Evolutionary conservation across 2,329 filamentous ascomycete species (phyloP).

Genomic region (Mycosphaerella sp.): DNA sequence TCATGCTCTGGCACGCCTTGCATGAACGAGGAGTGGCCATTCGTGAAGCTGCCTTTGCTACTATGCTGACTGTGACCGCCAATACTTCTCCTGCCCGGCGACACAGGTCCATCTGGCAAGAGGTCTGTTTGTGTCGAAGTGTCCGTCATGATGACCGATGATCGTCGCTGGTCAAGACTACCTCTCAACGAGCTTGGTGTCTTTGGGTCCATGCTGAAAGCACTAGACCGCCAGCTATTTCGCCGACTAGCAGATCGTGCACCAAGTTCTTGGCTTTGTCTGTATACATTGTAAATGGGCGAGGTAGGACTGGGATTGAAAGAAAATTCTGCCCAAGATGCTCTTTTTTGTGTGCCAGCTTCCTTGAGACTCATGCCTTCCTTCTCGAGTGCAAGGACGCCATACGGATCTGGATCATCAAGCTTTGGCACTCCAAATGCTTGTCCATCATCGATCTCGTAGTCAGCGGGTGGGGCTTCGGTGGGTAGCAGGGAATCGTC

Average conservation of each 20-base stretch:
- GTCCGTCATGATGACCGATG: slow-evolving; percentile 24
- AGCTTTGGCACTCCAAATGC: slow-evolving; percentile 71
- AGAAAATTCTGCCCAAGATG: slow-evolving; percentile 73
- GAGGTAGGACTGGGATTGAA: slow-evolving; percentile 71
- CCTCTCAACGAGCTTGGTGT: slow-evolving; percentile 29
- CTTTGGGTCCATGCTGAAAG: slow-evolving; percentile 22
- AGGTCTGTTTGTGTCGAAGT: slow-evolving; percentile 31
- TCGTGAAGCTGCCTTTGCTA: slow-evolving; percentile 22
- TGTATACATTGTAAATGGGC: slow-evolving; percentile 57
- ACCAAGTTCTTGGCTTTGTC: slow-evolving; percentile 53
- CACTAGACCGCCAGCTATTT: slow-evolving; percentile 55
- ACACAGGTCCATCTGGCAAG: slow-evolving; percentile 12
- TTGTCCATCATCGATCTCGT: slow-evolving; percentile 47
- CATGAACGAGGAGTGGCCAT: slow-evolving; percentile 18
- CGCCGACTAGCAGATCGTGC: slow-evolving; percentile 43
- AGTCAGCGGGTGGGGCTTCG: slow-evolving; percentile 71
- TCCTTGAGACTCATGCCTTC: slow-evolving; percentile 85
- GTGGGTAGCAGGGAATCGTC: slow-evolving; percentile 62
- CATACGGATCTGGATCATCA: slow-evolving; percentile 86
- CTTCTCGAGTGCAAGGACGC: slow-evolving; percentile 82
- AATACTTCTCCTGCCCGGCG: slow-evolving; percentile 17
- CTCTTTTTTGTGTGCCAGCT: slow-evolving; percentile 69
- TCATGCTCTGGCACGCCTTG: slow-evolving; percentile 28
- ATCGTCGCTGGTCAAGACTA: slow-evolving; percentile 24
- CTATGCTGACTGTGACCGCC: slow-evolving; percentile 22